Evolutionary conservation across 495 filamentous ascomycete genomes (phyloP).

Genomic region (Saxophila tyrrhenica): DNA sequence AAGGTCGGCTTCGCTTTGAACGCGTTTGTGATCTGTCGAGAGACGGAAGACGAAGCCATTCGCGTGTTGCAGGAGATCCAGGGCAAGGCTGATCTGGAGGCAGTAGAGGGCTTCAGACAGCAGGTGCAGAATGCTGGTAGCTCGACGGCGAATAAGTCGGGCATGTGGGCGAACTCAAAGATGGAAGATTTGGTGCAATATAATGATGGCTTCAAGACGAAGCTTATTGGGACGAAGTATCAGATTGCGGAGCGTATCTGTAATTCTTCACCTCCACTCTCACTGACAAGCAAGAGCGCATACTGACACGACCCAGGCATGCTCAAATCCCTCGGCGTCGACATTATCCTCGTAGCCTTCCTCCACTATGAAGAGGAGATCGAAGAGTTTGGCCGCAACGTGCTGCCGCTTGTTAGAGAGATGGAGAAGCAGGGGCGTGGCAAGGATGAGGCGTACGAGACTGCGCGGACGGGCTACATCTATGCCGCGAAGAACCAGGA

Average conservation of each 20-base stretch:
- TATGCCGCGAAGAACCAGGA: conserved; percentile 16
- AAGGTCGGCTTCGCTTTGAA: conserved; percentile 38
- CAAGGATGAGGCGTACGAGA: conserved; percentile 35
- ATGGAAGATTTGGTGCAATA: conserved; percentile 41
- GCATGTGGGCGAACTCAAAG: conserved; percentile 39
- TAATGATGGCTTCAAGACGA: conserved; percentile 42
- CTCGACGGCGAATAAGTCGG: conserved; percentile 32
- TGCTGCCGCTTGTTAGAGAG: conserved; percentile 34
- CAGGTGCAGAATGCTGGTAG: conserved; percentile 37
- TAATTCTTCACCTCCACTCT: background rate
- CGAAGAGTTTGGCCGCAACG: conserved; percentile 35
- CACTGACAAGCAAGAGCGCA: background rate
- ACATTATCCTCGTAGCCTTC: conserved; percentile 35
- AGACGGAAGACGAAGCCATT: conserved; percentile 39
- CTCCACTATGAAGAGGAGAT: conserved; percentile 40
- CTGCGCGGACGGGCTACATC: conserved; percentile 33
- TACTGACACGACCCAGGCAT: conserved; percentile 20
- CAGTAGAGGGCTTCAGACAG: conserved; percentile 35
- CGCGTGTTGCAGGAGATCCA: conserved; percentile 37
- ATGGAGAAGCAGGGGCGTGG: conserved; percentile 36
- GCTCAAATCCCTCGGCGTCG: conserved; percentile 37
- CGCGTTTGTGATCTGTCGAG: conserved; percentile 37
- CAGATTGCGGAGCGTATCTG: conserved; percentile 38
- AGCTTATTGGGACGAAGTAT: conserved; percentile 38
- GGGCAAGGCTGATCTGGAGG: conserved; percentile 38